Evolutionary conservation across 106 monocot species (phyloP).

Genomic region (Dioscorea alata): DNA sequence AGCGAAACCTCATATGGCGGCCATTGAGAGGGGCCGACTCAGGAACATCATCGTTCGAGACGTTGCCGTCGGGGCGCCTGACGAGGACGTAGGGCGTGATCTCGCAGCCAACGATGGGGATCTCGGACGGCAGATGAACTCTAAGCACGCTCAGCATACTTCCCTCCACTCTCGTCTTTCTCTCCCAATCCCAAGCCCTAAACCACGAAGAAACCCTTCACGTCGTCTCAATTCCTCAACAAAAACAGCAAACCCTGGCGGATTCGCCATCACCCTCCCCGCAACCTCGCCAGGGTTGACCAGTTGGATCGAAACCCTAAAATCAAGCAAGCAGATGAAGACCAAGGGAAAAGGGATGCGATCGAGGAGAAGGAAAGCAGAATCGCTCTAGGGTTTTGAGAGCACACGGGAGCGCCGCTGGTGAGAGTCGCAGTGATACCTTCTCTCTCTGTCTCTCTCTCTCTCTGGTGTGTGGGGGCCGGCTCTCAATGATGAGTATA

Average conservation of each 20-base stretch:
- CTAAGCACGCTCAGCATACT: constrained; percentile 72
- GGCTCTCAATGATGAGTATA: no score
- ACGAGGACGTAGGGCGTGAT: constrained; percentile 72
- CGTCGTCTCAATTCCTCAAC: neutral
- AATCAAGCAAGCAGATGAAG: neutral
- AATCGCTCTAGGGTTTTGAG: no score
- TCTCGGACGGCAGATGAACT: constrained; percentile 68
- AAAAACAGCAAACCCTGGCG: neutral
- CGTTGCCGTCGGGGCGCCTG: constrained; percentile 32
- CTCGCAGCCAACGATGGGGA: constrained; percentile 78
- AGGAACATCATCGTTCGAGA: constrained; percentile 39
- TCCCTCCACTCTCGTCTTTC: constrained; percentile 8
- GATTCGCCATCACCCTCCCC: constrained; percentile 37
- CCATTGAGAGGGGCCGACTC: constrained; percentile 50
- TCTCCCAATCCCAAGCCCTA: constrained; percentile 12
- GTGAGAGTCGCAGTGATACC: no score
- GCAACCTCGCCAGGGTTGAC: constrained; percentile 27
- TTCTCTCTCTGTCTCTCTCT: no score
- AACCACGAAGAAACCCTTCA: neutral
- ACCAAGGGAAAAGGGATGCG: no score
- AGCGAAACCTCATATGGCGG: constrained; percentile 51
- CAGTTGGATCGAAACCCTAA: neutral
- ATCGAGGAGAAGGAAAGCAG: no score
- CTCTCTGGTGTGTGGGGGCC: no score
- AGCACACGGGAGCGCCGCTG: no score